Conservation (phyloP, 1,284 basidiomycete species). For the Apiotrichum siamense region DNA sequence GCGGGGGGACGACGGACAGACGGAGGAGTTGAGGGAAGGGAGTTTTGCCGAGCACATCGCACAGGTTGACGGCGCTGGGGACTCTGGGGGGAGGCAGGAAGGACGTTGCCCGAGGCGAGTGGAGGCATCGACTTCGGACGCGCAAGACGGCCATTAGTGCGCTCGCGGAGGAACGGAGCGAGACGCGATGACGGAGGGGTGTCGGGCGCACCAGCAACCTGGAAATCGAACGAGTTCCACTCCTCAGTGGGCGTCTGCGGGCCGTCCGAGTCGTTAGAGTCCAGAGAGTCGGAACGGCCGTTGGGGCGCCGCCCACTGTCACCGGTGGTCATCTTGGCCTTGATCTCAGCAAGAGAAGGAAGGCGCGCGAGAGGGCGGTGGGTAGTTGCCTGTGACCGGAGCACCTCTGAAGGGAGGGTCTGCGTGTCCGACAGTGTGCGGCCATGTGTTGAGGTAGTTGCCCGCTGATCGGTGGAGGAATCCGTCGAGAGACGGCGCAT, state of each 20-base stretch:
- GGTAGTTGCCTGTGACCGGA: slow-evolving; percentile 3
- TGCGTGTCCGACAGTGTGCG: slow-evolving; percentile 23
- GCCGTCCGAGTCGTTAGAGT: slow-evolving; percentile 31
- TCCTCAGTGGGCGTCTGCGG: slow-evolving; percentile 40
- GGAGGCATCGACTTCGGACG: slow-evolving; percentile 33
- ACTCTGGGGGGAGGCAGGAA: neutral
- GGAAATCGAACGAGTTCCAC: slow-evolving; percentile 11
- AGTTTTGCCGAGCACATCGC: neutral
- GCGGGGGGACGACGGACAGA: neutral
- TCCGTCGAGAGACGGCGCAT: slow-evolving; percentile 33
- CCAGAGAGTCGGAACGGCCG: slow-evolving; percentile 15
- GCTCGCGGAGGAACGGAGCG: slow-evolving; percentile 38
- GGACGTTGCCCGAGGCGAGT: neutral
- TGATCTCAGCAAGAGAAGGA: slow-evolving; percentile 40
- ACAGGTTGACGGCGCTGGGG: neutral
- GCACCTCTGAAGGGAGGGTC: slow-evolving; percentile 14
- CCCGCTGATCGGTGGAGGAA: slow-evolving; percentile 13
- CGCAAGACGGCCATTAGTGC: slow-evolving; percentile 31
- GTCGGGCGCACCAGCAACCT: slow-evolving; percentile 1
- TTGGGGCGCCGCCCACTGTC: neutral
- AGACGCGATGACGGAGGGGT: slow-evolving; percentile 27
- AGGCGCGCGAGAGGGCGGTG: slow-evolving; percentile 14
- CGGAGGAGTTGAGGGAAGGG: slow-evolving; percentile 6
- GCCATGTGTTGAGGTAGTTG: slow-evolving; percentile 13
- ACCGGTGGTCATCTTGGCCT: slow-evolving; percentile 30